Percentiles rank a stretch among this genome's conserved stretches.
Evolutionary conservation across 2,329 filamentous ascomycete genomes (phyloP).

Genomic region (Chrysoporthe deuterocubensis): DNA sequence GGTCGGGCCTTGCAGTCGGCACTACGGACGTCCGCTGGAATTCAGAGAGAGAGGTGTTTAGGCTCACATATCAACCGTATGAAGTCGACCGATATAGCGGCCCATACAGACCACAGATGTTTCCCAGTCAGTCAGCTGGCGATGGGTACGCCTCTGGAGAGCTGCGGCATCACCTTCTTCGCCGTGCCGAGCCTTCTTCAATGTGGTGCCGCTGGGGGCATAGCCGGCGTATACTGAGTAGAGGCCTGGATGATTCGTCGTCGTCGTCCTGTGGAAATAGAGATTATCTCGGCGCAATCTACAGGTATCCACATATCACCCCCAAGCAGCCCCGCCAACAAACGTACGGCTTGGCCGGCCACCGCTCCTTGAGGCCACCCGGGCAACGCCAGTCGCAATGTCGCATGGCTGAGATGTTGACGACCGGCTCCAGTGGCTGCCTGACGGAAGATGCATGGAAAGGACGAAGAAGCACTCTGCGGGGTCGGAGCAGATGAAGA

Average conservation of each 20-base stretch:
- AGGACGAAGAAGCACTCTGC: not conserved
- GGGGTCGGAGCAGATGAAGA: conserved; percentile 10
- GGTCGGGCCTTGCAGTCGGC: not conserved
- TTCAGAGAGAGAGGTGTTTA: not conserved
- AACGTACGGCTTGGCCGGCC: not conserved
- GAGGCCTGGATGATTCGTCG: not conserved
- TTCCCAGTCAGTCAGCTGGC: not conserved
- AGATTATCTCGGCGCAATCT: conserved; percentile 8
- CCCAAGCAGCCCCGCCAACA: not conserved
- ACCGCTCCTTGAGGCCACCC: not conserved
- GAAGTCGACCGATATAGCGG: not conserved
- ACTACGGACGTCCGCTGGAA: not conserved
- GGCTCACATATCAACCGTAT: not conserved
- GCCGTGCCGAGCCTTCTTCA: not conserved
- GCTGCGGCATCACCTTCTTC: not conserved
- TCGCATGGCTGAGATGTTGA: not conserved
- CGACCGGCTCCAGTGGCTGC: not conserved
- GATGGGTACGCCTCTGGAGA: too few relatives aligned
- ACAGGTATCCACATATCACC: not conserved
- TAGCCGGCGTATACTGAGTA: not conserved
- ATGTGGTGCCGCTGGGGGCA: too few relatives aligned
- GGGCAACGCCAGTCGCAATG: not conserved
- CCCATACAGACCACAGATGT: not conserved
- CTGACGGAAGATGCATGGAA: not conserved
- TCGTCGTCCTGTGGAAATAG: conserved; percentile 2